phyloP scores from a whole-genome alignment of 257 asterid species.

The Nyctanthes arbortristis region DNA sequence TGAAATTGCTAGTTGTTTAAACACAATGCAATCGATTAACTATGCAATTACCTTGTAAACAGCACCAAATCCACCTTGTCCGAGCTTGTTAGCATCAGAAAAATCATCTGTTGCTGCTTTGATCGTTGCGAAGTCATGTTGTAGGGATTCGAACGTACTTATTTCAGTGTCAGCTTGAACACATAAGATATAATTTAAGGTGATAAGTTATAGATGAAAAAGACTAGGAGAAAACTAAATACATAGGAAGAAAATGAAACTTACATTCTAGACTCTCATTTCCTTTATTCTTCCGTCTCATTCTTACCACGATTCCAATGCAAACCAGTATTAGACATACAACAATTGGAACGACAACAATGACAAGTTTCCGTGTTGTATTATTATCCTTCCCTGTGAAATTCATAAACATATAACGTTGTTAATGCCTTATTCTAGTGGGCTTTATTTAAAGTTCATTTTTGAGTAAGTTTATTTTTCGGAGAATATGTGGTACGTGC shows the following conservation, averaged over 20 bases:
- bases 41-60: conserved; percentile 13
- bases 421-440: too few species aligned
- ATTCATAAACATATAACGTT: conserved; percentile 19
- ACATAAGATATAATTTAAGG: neutral
- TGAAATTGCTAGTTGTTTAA: neutral
- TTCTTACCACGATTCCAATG: neutral
- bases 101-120: conserved; percentile 27
- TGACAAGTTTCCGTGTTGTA: neutral
- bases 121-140: conserved; percentile 5
- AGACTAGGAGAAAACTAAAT: neutral
- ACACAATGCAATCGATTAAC: conserved; percentile 20
- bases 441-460: too few species aligned
- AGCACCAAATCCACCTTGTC: too few species aligned
- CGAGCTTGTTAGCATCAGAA: too few species aligned
- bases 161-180: neutral
- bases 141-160: conserved; percentile 6
- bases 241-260: neutral
- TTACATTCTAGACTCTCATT: neutral
- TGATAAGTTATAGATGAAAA: neutral
- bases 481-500: too few species aligned
- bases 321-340: neutral
- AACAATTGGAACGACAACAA: neutral
- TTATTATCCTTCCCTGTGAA: conserved; percentile 19
- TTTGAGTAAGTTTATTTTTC: too few species aligned
- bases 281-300: neutral